Conservation (phyloP, 2,329 filamentous ascomycete genomes). For the Epichloe glyceriae region DNA sequence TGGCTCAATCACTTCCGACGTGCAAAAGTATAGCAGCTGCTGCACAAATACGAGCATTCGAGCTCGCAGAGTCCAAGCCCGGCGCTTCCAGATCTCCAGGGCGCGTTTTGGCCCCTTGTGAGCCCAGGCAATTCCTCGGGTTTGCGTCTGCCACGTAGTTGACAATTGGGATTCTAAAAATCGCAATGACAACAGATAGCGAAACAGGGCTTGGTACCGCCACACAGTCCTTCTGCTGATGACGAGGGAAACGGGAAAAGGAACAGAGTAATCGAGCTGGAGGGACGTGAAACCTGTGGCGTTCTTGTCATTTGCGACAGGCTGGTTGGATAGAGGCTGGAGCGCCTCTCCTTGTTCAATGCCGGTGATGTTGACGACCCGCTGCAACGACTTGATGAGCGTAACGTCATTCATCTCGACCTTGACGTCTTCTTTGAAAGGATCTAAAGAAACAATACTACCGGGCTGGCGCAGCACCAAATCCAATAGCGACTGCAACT, state of each 20-base stretch:
- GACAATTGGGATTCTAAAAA: conserved; percentile 82
- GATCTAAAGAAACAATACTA: conserved; percentile 83
- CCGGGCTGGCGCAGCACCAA: conserved; percentile 92
- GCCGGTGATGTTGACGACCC: conserved; percentile 91
- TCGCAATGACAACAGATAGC: conserved; percentile 79
- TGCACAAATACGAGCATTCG: conserved; percentile 97
- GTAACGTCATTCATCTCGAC: conserved; percentile 94
- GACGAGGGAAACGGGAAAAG: conserved; percentile 89
- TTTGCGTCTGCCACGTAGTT: conserved; percentile 82
- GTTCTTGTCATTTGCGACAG: conserved; percentile 69
- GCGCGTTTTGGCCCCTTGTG: conserved; percentile 60
- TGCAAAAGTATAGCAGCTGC: conserved; percentile 93
- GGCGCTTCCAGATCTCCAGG: conserved; percentile 84
- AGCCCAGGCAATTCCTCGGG: conserved; percentile 67
- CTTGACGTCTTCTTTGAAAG: conserved; percentile 97
- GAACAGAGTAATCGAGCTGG: conserved; percentile 86
- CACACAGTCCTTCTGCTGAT: conserved; percentile 95
- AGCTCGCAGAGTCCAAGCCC: conserved; percentile 81
- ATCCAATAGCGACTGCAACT: conserved; percentile 91
- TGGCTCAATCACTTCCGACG: conserved; percentile 90
- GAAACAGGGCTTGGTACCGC: conserved; percentile 90
- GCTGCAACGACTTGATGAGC: conserved; percentile 85
- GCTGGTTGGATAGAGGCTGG: conserved; percentile 54
- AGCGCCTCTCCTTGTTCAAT: conserved; percentile 82
- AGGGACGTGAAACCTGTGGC: conserved; percentile 85